phyloP scores from a whole-genome alignment of 305 asterid genomes.

The Fraxinus albicans region DNA sequence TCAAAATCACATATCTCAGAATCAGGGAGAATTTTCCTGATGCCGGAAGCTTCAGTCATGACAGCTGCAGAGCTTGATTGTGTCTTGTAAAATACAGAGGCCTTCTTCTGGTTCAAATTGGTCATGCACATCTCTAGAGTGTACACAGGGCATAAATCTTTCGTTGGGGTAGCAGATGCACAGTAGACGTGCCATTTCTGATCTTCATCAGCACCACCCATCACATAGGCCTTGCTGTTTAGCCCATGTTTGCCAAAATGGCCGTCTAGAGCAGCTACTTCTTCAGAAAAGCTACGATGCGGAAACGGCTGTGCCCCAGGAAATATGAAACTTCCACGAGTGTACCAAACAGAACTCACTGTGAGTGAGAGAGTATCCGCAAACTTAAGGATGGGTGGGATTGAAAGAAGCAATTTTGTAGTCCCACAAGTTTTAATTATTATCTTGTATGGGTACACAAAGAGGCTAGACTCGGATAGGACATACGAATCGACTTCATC shows the following conservation, averaged over 20 bases:
- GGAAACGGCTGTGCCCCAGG: conserved; percentile 82
- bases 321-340: conserved; percentile 74
- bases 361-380: conserved; percentile 50
- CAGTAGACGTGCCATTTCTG: conserved; percentile 88
- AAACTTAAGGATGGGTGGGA: conserved; percentile 62
- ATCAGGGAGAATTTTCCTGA: conserved; percentile 64
- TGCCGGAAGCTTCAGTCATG: conserved; percentile 77
- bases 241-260: conserved; percentile 58
- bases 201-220: conserved; percentile 58
- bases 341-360: conserved; percentile 53
- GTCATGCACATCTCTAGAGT: conserved; percentile 95
- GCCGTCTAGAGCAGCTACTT: conserved; percentile 56
- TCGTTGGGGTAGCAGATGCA: conserved; percentile 40
- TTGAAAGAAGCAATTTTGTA: conserved; percentile 71
- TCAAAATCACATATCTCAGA: conserved; percentile 76
- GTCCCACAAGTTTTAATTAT: conserved; percentile 86
- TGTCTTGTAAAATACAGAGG: conserved; percentile 71
- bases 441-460: conserved; percentile 69
- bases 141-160: conserved; percentile 30
- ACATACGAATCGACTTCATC: conserved; percentile 72
- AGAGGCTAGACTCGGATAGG: conserved; percentile 81
- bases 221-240: conserved; percentile 55
- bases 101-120: conserved; percentile 63
- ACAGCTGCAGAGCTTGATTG: conserved; percentile 55
- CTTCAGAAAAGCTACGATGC: conserved; percentile 73